phyloP scores from a whole-genome alignment of 2,329 filamentous ascomycete genomes.

The Cladorrhinum sp. region DNA sequence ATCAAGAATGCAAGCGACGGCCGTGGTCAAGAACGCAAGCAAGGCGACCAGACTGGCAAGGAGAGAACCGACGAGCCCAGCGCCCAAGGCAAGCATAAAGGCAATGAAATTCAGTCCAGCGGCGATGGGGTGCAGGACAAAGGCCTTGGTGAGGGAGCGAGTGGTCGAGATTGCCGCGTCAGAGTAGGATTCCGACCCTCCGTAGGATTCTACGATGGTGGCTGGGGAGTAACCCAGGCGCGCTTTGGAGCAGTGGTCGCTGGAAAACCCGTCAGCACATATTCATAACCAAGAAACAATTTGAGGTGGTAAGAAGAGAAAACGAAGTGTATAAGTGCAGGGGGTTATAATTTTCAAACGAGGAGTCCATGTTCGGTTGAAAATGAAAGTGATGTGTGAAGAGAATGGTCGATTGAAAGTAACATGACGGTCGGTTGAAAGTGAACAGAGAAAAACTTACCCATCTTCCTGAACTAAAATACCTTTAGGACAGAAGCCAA shows the following conservation, averaged over 20 bases:
- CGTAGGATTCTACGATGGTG: conserved; percentile 40
- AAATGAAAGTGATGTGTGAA: not conserved
- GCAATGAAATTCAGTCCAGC: conserved; percentile 56
- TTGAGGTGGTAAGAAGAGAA: no score
- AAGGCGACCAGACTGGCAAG: conserved; percentile 48
- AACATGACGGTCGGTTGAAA: not conserved
- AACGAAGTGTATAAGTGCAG: not conserved
- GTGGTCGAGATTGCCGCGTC: conserved; percentile 42
- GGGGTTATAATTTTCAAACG: conserved; percentile 1
- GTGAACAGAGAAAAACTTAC: conserved; percentile 16
- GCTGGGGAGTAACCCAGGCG: conserved; percentile 57
- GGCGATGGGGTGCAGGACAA: conserved; percentile 63
- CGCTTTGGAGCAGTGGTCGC: conserved; percentile 47
- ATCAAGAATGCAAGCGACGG: conserved; percentile 52
- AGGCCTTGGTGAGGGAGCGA: conserved; percentile 52
- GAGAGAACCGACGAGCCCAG: conserved; percentile 51
- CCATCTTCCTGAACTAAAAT: not conserved
- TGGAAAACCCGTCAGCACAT: no score
- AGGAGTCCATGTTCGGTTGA: not conserved
- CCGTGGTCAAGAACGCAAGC: conserved; percentile 47
- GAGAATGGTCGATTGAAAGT: not conserved
- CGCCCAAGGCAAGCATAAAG: conserved; percentile 52
- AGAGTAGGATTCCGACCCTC: conserved; percentile 38
- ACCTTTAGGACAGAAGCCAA: conserved; percentile 52
- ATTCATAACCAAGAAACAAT: no score